Percentiles rank a stretch among this genome's conserved stretches.
Evolutionary conservation across 345 rosid genomes (phyloP).

Genomic region (Noccaea caerulescens): DNA sequence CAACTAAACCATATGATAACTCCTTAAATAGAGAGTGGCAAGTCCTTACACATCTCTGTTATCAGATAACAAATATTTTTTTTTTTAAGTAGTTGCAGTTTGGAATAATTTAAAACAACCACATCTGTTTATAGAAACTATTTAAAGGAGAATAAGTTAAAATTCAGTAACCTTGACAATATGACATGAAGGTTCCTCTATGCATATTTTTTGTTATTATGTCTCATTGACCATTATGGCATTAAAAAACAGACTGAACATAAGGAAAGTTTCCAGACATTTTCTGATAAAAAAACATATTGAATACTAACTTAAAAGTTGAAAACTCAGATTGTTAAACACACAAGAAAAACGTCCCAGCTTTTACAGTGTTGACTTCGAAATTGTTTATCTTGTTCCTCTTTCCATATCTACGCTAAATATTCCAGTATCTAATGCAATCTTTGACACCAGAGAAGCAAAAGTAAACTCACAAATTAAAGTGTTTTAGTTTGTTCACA

Average conservation of each 20-base stretch:
- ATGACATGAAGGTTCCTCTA: conserved; percentile 42
- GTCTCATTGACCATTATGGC: conserved; percentile 37
- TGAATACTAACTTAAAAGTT: conserved; percentile 20
- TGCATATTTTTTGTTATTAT: conserved; percentile 15
- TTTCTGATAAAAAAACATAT: conserved; percentile 15
- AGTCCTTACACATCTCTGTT: conserved; percentile 35
- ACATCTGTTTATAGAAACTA: conserved; percentile 9
- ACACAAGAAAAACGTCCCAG: conserved; percentile 13
- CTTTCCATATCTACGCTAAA: conserved; percentile 57
- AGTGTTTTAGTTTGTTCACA: conserved; percentile 30
- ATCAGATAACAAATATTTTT: not conserved
- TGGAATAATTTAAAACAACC: conserved; percentile 11
- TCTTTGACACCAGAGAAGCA: conserved; percentile 42
- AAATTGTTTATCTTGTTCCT: conserved; percentile 2
- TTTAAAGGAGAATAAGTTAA: conserved; percentile 7
- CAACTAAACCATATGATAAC: conserved; percentile 42
- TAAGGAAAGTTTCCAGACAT: conserved; percentile 54
- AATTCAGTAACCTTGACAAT: not conserved
- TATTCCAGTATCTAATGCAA: conserved; percentile 44
- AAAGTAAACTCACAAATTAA: conserved; percentile 23
- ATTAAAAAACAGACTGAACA: conserved; percentile 47
- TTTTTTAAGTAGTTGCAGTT: conserved; percentile 38
- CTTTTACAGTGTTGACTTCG: conserved; percentile 35
- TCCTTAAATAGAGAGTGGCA: conserved; percentile 56
- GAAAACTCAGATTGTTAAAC: conserved; percentile 15